phyloP scores from a whole-genome alignment of 352 stramenopile species.

The Phytophthora megakarya region DNA sequence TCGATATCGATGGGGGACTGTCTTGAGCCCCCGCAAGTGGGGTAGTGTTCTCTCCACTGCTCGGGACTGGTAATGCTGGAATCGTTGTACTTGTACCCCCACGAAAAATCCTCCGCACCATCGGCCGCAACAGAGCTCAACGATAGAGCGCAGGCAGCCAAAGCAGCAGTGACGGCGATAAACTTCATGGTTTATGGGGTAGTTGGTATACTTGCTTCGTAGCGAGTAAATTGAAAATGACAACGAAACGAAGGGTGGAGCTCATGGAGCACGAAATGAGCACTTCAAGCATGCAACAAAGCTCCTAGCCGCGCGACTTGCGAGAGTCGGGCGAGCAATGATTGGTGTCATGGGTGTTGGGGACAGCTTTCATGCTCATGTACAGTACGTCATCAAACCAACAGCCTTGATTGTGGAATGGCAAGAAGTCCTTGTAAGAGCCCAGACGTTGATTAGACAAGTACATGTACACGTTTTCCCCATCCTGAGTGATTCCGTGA shows the following conservation, averaged over 20 bases:
- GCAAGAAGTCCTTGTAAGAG: conserved; percentile 9
- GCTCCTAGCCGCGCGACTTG: background rate
- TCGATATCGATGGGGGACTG: conserved; percentile 40
- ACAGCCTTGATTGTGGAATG: background rate
- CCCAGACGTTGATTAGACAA: conserved; percentile 22
- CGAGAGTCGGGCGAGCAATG: conserved; percentile 3
- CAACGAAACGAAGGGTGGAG: background rate
- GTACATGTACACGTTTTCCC: too few relatives aligned
- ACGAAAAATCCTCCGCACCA: conserved; percentile 1
- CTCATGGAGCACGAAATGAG: conserved; percentile 7
- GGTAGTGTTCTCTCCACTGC: conserved; percentile 30
- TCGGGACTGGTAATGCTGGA: conserved; percentile 17
- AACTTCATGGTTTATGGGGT: too few relatives aligned
- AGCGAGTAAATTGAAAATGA: conserved; percentile 30
- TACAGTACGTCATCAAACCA: background rate
- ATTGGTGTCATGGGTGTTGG: background rate
- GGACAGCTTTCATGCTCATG: too few relatives aligned
- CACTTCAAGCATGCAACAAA: conserved; percentile 14
- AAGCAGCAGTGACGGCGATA: conserved; percentile 9
- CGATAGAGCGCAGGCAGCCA: conserved; percentile 16
- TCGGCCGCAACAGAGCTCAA: conserved; percentile 14
- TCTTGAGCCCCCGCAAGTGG: conserved; percentile 27
- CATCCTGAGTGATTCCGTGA: background rate
- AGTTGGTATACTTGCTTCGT: conserved; percentile 14
- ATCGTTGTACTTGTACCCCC: conserved; percentile 32